Conservation (phyloP, 2,329 filamentous ascomycete species). For the Aaosphaeria pasadenensis region DNA sequence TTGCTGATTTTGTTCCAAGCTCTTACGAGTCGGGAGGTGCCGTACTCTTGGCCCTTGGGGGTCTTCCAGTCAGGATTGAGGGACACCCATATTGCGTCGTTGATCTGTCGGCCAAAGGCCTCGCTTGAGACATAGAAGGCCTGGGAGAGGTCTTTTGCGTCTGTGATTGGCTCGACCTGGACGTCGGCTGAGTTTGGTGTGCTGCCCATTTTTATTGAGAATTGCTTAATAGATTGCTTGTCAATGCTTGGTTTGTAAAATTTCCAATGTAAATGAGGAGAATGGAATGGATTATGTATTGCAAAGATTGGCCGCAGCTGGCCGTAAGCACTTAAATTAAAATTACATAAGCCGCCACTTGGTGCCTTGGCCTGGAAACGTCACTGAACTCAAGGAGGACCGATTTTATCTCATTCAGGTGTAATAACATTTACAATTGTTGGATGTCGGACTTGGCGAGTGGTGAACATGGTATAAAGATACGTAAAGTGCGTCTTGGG, state of each 20-base stretch:
- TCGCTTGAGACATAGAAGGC: conserved; percentile 33
- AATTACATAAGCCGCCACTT: neutral
- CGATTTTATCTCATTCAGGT: too few relatives aligned
- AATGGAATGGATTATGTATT: neutral
- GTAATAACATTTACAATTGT: too few relatives aligned
- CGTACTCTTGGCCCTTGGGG: conserved; percentile 39
- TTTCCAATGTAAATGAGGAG: neutral
- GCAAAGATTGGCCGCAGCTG: neutral
- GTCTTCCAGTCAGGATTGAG: conserved; percentile 58
- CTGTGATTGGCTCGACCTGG: neutral
- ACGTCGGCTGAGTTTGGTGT: neutral
- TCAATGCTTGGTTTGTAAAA: neutral
- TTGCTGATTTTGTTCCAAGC: conserved; percentile 42
- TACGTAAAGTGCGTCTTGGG: too few relatives aligned
- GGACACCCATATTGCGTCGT: conserved; percentile 51
- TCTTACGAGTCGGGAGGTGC: conserved; percentile 38
- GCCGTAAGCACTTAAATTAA: neutral
- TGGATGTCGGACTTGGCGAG: too few relatives aligned
- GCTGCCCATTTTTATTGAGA: neutral
- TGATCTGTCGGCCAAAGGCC: conserved; percentile 51
- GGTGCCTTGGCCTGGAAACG: neutral
- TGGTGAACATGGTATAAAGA: too few relatives aligned
- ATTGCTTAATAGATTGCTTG: neutral
- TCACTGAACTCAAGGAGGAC: too few relatives aligned
- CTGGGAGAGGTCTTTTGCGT: conserved; percentile 4